Evolutionary conservation across 2,329 filamentous ascomycete genomes (phyloP).

Genomic region (Fusarium austroafricanum): DNA sequence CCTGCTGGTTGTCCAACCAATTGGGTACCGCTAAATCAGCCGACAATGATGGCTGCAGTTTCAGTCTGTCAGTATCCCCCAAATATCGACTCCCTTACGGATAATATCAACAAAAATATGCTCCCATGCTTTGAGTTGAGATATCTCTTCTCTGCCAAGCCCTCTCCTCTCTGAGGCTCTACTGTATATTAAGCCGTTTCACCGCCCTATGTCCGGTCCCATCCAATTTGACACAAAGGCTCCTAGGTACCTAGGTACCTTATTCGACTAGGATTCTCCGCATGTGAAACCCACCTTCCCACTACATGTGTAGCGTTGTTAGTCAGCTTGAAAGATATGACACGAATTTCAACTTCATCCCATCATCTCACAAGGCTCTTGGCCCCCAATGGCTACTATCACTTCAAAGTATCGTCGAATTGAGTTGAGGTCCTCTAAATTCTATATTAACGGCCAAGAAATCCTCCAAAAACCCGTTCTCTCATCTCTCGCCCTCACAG

Average conservation of each 20-base stretch:
- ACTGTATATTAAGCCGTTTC: neutral
- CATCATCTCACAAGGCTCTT: constrained; percentile 12
- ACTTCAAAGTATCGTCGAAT: neutral
- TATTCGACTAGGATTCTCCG: constrained; percentile 27
- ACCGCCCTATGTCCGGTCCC: constrained; percentile 27
- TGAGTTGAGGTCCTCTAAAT: too few relatives aligned
- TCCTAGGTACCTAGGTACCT: neutral
- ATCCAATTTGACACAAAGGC: constrained; percentile 9
- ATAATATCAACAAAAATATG: too few relatives aligned
- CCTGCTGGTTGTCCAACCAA: neutral
- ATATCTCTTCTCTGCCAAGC: neutral
- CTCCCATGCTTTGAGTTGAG: neutral
- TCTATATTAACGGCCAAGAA: too few relatives aligned
- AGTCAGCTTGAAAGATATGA: constrained; percentile 31
- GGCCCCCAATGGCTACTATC: neutral
- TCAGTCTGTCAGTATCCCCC: neutral
- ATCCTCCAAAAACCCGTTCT: neutral
- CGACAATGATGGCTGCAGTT: neutral
- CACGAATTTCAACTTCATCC: constrained; percentile 34
- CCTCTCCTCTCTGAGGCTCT: too few relatives aligned
- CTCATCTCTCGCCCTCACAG: neutral
- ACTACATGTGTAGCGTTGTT: constrained; percentile 23
- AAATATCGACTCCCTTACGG: neutral
- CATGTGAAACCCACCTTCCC: constrained; percentile 25
- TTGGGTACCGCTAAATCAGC: neutral